These are phyloP conservation scores for Metschnikowia reukaufii DNA, from an alignment of 805 yeast genomes.

Conservation along the genomic window DNA sequence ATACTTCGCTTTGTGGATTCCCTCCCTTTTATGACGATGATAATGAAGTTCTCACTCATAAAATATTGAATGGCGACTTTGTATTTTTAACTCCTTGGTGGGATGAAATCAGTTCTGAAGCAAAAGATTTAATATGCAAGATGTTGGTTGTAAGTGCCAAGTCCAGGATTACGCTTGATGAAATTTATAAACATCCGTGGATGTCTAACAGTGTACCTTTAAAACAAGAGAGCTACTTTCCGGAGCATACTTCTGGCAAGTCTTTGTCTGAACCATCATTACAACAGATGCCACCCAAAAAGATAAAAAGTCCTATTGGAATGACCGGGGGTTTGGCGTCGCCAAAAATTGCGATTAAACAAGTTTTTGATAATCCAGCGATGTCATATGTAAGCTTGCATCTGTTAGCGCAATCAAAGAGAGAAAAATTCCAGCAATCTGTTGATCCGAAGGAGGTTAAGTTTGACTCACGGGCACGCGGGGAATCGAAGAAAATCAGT, in stretches of 20 bases:
- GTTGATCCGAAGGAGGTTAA: slow-evolving; percentile 20
- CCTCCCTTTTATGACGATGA: slow-evolving; percentile 94
- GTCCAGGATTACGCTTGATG: slow-evolving; percentile 66
- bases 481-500: slow-evolving; percentile 8
- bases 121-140: slow-evolving; percentile 66
- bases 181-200: slow-evolving; percentile 78
- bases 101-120: slow-evolving; percentile 74
- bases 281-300: slow-evolving; percentile 4
- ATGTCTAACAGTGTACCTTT: slow-evolving; percentile 30
- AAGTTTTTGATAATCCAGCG: slow-evolving; percentile 45
- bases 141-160: slow-evolving; percentile 71
- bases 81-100: slow-evolving; percentile 83
- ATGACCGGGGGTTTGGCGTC: slow-evolving; percentile 15
- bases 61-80: slow-evolving; percentile 77
- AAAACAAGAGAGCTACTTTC: slow-evolving; percentile 18
- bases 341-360: slow-evolving; percentile 34
- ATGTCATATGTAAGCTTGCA: slow-evolving; percentile 28
- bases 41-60: slow-evolving; percentile 69
- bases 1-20: slow-evolving; percentile 92
- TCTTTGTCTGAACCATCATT: background rate
- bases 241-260: slow-evolving; percentile 6
- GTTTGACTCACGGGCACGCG: slow-evolving; percentile 19
- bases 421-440: slow-evolving; percentile 11
- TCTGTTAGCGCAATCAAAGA: slow-evolving; percentile 18
- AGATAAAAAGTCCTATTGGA: slow-evolving; percentile 11